Evolutionary conservation across 768 basidiomycete species (phyloP).

Genomic region (Baorangia bicolor): DNA sequence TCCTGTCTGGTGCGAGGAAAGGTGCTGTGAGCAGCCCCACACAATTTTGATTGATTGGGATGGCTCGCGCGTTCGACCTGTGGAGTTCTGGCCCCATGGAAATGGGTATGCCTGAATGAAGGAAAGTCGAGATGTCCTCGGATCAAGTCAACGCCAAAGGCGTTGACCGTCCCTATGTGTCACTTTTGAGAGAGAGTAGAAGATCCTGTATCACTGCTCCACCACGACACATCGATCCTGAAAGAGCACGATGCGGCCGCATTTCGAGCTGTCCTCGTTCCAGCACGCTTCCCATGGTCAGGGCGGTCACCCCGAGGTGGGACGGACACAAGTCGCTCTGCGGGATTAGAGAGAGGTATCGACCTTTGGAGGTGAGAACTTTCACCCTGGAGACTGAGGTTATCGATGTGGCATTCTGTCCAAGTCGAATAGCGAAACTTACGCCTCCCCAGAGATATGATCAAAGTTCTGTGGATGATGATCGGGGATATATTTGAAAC

Average conservation of each 20-base stretch:
- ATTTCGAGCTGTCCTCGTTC: not conserved
- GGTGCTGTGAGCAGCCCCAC: not conserved
- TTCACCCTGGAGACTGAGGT: not conserved
- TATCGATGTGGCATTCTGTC: not conserved
- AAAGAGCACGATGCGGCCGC: not conserved
- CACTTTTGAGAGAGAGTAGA: not conserved
- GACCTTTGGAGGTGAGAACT: not conserved
- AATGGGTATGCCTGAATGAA: not conserved
- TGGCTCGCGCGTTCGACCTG: not conserved
- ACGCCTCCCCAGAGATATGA: not conserved
- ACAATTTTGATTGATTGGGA: not conserved
- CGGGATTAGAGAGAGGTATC: slow-evolving; percentile 11
- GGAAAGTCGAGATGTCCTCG: slow-evolving; percentile 4
- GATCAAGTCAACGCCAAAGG: slow-evolving; percentile 5
- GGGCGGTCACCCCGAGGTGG: slow-evolving; percentile 3
- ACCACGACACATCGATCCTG: slow-evolving; percentile 7
- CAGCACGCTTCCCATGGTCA: slow-evolving; percentile 17
- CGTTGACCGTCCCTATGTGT: not conserved
- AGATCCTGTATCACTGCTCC: not conserved
- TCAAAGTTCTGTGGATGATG: not conserved
- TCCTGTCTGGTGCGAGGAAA: not conserved
- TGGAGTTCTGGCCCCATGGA: not conserved
- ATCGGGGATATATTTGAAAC: slow-evolving; percentile 13
- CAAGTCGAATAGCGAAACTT: not conserved
- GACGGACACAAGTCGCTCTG: not conserved